Evolutionary conservation across 2,329 filamentous ascomycete species (phyloP).

Genomic region (Tolypocladium nubicola): DNA sequence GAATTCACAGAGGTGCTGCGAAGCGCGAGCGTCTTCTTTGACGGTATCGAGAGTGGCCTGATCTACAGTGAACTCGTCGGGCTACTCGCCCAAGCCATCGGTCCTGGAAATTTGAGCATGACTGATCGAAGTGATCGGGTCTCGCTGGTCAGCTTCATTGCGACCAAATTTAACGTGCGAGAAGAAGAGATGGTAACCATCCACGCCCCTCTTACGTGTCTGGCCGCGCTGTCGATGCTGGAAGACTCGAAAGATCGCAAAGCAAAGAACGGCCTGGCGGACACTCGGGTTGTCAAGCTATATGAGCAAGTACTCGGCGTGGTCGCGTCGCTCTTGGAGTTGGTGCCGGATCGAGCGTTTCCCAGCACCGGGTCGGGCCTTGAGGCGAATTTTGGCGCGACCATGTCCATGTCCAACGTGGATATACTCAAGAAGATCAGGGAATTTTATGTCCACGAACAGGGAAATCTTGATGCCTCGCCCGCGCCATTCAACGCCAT

Average conservation of each 20-base stretch:
- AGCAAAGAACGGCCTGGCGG: conserved; percentile 20
- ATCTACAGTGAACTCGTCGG: conserved; percentile 79
- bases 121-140: conserved; percentile 52
- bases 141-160: conserved; percentile 67
- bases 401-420: conserved; percentile 14
- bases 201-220: conserved; percentile 63
- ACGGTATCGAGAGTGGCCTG: conserved; percentile 87
- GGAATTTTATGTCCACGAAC: conserved; percentile 58
- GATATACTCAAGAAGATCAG: conserved; percentile 51
- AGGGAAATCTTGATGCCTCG: conserved; percentile 56
- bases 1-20: conserved; percentile 80
- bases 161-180: conserved; percentile 80
- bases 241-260: conserved; percentile 36
- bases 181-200: conserved; percentile 92
- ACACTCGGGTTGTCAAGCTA: conserved; percentile 18
- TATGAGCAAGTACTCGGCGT: conserved; percentile 32
- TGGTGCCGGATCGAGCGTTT: conserved; percentile 57
- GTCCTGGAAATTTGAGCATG: conserved; percentile 28
- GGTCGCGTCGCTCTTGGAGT: conserved; percentile 45
- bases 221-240: conserved; percentile 52
- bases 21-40: conserved; percentile 93
- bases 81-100: conserved; percentile 52
- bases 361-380: conserved; percentile 9
- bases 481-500: conserved; percentile 47
- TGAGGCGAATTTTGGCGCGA: conserved; percentile 1